Evolutionary conservation across 2,329 filamentous ascomycete genomes (phyloP).

Genomic region (Trichoderma sp.): DNA sequence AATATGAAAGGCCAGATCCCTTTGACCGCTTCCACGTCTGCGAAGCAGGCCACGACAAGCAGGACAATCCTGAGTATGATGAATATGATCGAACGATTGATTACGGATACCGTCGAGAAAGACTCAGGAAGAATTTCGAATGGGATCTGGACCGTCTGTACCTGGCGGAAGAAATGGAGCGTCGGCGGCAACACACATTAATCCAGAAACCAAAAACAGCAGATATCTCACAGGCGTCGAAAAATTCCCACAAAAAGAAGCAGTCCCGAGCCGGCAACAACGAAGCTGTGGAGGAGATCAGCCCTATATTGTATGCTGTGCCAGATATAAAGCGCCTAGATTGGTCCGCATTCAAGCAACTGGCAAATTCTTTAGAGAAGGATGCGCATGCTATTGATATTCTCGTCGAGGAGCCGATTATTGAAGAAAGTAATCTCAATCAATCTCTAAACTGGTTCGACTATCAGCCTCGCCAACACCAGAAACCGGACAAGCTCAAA

Average conservation of each 20-base stretch:
- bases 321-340: neutral
- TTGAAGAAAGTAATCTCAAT: neutral
- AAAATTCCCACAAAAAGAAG: neutral
- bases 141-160: slow-evolving; percentile 21
- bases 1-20: neutral
- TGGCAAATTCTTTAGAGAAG: neutral
- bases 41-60: neutral
- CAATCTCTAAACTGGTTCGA: neutral
- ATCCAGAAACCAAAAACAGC: neutral
- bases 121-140: slow-evolving; percentile 17
- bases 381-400: neutral
- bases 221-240: neutral
- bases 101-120: slow-evolving; percentile 9
- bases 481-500: neutral
- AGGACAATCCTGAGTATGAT: neutral
- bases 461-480: neutral
- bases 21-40: neutral
- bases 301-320: neutral
- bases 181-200: neutral
- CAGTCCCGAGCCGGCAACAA: neutral
- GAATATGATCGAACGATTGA: slow-evolving; percentile 12
- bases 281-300: neutral
- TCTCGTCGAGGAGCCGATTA: neutral
- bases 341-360: neutral
- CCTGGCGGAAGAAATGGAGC: neutral